A percentile compares a stretch with the other conserved stretches of the same genome.
Conservation (phyloP, 345 rosid species). For the Syzygium aqueum region DNA sequence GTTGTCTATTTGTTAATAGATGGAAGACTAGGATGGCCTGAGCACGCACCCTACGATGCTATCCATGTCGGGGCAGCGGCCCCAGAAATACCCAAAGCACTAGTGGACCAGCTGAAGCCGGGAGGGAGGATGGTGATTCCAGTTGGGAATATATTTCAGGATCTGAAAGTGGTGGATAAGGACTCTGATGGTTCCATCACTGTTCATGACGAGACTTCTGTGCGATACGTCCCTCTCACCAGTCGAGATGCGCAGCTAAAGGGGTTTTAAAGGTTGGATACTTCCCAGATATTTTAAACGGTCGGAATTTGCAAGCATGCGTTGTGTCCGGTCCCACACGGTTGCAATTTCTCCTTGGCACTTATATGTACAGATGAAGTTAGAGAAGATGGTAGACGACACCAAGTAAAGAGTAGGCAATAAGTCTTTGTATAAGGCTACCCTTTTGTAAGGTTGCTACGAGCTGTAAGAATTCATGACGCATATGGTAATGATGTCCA, state of each 20-base stretch:
- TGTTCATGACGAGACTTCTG: slow-evolving; percentile 52
- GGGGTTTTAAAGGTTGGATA: not conserved
- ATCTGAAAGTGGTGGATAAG: slow-evolving; percentile 73
- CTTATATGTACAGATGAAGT: not conserved
- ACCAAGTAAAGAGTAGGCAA: not conserved
- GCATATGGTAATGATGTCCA: not conserved
- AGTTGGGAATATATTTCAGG: slow-evolving; percentile 73
- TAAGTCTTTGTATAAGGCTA: not conserved
- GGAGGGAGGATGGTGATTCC: slow-evolving; percentile 99
- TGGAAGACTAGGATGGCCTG: slow-evolving; percentile 91
- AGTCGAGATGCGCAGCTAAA: slow-evolving; percentile 69
- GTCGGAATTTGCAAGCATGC: not conserved
- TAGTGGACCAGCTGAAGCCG: slow-evolving; percentile 87
- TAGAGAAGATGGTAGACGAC: not conserved
- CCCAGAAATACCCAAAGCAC: slow-evolving; percentile 68
- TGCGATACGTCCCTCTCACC: slow-evolving; percentile 87
- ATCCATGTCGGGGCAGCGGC: slow-evolving; percentile 99
- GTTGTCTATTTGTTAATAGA: slow-evolving; percentile 22
- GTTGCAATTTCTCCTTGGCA: not conserved
- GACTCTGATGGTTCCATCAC: slow-evolving; percentile 64
- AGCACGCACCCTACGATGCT: slow-evolving; percentile 85
- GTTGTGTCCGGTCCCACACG: not conserved
- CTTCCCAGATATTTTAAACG: not conserved
- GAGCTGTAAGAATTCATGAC: not conserved
- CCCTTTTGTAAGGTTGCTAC: not conserved